These are phyloP conservation scores for Cytospora piceae DNA, from an alignment of 2,329 filamentous ascomycete species.

Conservation along the genomic window DNA sequence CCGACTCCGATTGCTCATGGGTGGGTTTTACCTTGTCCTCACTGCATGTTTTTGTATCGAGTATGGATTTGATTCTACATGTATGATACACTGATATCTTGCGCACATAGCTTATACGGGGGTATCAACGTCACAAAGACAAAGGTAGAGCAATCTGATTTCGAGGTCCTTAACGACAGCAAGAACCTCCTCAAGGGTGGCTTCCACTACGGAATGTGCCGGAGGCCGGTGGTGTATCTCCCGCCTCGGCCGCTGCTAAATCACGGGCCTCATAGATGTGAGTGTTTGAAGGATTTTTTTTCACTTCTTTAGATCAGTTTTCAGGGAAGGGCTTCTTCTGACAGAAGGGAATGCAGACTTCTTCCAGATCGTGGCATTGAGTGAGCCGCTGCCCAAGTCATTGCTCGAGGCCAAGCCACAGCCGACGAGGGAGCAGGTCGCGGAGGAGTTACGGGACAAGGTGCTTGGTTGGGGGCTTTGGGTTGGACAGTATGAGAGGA, in stretches of 20 bases:
- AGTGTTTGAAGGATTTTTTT: conserved; percentile 28
- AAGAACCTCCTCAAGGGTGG: conserved; percentile 45
- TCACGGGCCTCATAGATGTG: conserved; percentile 55
- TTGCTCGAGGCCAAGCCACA: conserved; percentile 43
- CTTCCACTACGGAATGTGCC: conserved; percentile 51
- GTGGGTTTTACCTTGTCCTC: conserved; percentile 34
- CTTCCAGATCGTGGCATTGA: conserved; percentile 53
- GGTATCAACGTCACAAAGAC: conserved; percentile 44
- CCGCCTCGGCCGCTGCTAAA: conserved; percentile 52
- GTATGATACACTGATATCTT: not conserved
- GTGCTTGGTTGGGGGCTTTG: conserved; percentile 55
- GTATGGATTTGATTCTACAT: no score
- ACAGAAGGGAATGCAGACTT: conserved; percentile 45
- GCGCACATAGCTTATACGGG: conserved; percentile 42
- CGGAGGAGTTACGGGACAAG: conserved; percentile 49
- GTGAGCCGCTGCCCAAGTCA: conserved; percentile 44
- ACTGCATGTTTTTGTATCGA: not conserved
- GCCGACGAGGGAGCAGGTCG: conserved; percentile 49
- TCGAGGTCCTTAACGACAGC: conserved; percentile 39
- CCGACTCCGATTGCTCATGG: conserved; percentile 51
- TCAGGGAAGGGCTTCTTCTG: no score
- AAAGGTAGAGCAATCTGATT: conserved; percentile 42
- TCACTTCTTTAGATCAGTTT: not conserved
- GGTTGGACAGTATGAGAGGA: conserved; percentile 50
- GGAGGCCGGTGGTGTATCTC: conserved; percentile 46